Conservation (phyloP, 2,329 filamentous ascomycete species). For the Calonectria crousiana region DNA sequence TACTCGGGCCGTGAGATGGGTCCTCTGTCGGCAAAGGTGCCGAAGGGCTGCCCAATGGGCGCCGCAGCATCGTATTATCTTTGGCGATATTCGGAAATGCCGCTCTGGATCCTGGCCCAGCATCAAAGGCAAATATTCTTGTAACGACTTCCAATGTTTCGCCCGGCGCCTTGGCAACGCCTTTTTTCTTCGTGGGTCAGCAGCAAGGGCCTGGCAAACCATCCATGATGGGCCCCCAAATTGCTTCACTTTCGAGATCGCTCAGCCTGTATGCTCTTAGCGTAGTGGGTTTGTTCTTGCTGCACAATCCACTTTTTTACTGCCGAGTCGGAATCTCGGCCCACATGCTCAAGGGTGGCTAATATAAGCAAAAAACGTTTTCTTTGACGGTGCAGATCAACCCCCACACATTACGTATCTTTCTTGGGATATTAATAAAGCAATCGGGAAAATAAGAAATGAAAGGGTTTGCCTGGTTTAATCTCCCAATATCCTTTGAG, state of each 20-base stretch:
- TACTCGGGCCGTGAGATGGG: background rate
- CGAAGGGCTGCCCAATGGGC: background rate
- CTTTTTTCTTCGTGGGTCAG: background rate
- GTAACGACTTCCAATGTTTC: background rate
- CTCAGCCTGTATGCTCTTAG: background rate
- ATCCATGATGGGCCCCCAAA: background rate
- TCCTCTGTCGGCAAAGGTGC: constrained; percentile 3
- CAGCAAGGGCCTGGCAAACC: background rate
- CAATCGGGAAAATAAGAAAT: background rate
- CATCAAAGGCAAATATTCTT: background rate
- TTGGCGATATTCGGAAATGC: background rate
- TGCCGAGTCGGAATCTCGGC: constrained; percentile 15
- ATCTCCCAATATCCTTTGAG: background rate
- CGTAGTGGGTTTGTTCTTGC: background rate
- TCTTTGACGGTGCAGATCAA: background rate
- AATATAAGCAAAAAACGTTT: background rate
- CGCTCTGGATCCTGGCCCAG: background rate
- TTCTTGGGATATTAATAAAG: background rate
- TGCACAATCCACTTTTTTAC: background rate
- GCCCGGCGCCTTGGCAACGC: background rate
- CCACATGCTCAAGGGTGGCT: background rate
- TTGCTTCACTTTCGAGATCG: background rate
- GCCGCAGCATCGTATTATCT: background rate
- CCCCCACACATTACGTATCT: background rate
- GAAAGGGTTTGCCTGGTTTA: background rate